Base-by-base conservation (phyloP, 495 filamentous ascomycete genomes). In the Peziza echinospora region DNA sequence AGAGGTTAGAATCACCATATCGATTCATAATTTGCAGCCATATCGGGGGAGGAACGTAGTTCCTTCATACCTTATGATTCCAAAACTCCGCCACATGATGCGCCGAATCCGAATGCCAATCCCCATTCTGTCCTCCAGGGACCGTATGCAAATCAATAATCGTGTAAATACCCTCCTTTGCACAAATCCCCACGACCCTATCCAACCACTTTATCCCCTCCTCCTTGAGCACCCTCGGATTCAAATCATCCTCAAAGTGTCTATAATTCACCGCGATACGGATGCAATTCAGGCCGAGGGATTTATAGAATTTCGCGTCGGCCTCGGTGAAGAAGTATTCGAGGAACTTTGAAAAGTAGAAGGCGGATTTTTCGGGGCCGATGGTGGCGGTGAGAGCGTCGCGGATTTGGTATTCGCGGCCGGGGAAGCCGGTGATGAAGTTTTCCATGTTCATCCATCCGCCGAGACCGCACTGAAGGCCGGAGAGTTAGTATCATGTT, bases 221-320 rank as follows among this genome's bases (percentile, higher is more conserved):
- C 13, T 63, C 55, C 52, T 78, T 77, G 46, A 75, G 53, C 1
- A 73, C 70, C 0, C 66, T 58, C 1, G 76, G 75, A 47, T 77
- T 73, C 60, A 72, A 62, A 53, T 77, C 72, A 54, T 80, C 75
- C 47, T 74, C 67, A 41, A 80, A 75, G 56, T 77, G 73, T 5
- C 71, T 68, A 53, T 77, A 71, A 53, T 78, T 80, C 56, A 80
- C 71, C 3, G 75, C 73, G 26, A 80, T 60, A 0, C 75, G 70
- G 10, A 78, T 60, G 57, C 73, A 77, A 54, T 78, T 80, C 23
- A 80, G 52, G 4, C 72, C 73, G 1, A 69, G 57, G 0, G 60
- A 64, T 5, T 72, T 67, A 48, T 74, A 71, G 61, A 75, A 78
- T 50, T 71, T 66, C 41, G 76, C 75, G 50, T 80, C 76, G 7